These are phyloP conservation scores for Eucalyptus sp. DNA, from an alignment of 345 rosid species.

Conservation along the genomic window DNA sequence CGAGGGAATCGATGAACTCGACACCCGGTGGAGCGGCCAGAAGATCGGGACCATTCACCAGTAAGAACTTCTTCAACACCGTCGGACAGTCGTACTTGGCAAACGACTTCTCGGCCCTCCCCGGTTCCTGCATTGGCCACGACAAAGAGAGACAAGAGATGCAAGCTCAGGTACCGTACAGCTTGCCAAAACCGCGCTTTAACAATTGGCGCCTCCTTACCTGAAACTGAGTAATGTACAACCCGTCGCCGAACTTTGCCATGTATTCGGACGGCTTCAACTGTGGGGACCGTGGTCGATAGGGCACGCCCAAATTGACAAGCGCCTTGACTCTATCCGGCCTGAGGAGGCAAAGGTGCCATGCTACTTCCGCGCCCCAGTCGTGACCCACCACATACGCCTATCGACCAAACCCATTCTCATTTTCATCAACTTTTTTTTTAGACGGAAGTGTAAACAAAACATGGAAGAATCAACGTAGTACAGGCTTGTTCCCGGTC, in stretches of 20 bases:
- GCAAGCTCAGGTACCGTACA: neutral
- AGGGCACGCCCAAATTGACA: conserved; percentile 5
- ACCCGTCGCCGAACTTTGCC: conserved; percentile 1
- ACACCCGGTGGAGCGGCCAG: conserved; percentile 5
- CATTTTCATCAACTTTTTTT: neutral
- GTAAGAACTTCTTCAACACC: conserved; percentile 10
- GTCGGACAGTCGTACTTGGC: conserved; percentile 4
- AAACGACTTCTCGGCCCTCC: conserved; percentile 12
- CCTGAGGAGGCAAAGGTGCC: conserved; percentile 12
- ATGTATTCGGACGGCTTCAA: neutral
- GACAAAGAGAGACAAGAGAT: neutral
- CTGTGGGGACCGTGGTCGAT: neutral
- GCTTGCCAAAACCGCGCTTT: neutral
- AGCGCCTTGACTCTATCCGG: conserved; percentile 19
- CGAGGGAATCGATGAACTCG: conserved; percentile 15
- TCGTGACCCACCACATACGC: conserved; percentile 9
- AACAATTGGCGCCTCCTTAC: neutral
- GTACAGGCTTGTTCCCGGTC: neutral
- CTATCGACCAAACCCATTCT: neutral
- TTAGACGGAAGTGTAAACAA: neutral
- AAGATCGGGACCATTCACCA: conserved; percentile 7
- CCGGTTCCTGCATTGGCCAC: neutral
- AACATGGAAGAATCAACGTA: neutral
- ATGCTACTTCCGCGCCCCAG: conserved; percentile 3
- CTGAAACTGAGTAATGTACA: conserved; percentile 7